A percentile compares a stretch with the other conserved stretches of the same genome.
Evolutionary conservation across 305 asterid species (phyloP).

Genomic region (Fraxinus dipetala): DNA sequence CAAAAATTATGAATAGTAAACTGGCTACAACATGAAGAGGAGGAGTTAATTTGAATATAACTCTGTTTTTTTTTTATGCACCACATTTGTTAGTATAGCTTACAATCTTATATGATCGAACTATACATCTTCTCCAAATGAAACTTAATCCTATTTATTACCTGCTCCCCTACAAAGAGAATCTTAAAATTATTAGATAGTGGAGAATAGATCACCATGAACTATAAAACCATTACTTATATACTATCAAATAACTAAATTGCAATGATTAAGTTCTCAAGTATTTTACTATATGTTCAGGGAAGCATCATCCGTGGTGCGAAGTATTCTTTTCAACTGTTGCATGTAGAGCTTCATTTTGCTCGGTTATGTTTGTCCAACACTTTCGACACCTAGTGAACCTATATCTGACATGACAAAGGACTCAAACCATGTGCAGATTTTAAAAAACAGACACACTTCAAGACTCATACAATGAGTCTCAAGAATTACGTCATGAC

Average conservation of each 20-base stretch:
- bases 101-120: neutral
- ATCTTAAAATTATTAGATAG: neutral
- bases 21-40: neutral
- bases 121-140: neutral
- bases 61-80: neutral
- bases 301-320: neutral
- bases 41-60: neutral
- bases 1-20: slow-evolving; percentile 10
- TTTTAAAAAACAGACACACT: neutral
- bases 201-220: neutral
- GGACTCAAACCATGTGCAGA: neutral
- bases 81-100: neutral
- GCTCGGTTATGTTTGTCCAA: neutral
- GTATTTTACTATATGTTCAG: neutral
- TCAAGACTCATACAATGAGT: neutral
- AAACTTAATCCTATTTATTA: slow-evolving; percentile 4
- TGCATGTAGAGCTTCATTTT: neutral
- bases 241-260: neutral
- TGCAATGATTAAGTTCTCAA: neutral
- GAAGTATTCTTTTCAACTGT: neutral
- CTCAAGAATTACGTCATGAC: neutral
- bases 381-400: neutral
- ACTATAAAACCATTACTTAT: neutral
- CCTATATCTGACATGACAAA: neutral
- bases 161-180: neutral